These are phyloP conservation scores for Chrysoporthe cubensis DNA, from an alignment of 2,329 filamentous ascomycete genomes.

Conservation along the genomic window DNA sequence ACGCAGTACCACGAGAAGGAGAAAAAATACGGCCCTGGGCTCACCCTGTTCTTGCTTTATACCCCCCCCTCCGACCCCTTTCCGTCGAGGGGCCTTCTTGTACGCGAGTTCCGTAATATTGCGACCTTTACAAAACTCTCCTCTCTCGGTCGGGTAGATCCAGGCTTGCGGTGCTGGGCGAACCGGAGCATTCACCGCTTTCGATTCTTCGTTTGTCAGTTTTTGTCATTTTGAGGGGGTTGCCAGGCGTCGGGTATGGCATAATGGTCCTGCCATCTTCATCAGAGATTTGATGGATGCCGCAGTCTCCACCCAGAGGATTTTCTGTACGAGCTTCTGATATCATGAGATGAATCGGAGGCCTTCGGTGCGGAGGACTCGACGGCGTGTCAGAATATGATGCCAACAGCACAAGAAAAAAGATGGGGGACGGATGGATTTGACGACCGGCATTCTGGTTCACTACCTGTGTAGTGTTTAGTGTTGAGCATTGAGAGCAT, in stretches of 20 bases:
- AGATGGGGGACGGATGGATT: slow-evolving; percentile 16
- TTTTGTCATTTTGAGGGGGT: not conserved
- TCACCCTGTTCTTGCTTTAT: slow-evolving; percentile 18
- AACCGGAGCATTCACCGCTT: slow-evolving; percentile 6
- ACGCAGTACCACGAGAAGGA: not conserved
- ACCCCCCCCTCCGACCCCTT: slow-evolving; percentile 14
- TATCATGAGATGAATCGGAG: slow-evolving; percentile 3
- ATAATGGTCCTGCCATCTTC: slow-evolving; percentile 10
- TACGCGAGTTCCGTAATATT: slow-evolving; percentile 14
- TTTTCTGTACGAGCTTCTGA: slow-evolving; percentile 5
- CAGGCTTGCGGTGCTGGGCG: slow-evolving; percentile 13
- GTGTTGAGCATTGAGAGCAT: slow-evolving; percentile 23
- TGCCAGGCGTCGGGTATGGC: slow-evolving; percentile 18
- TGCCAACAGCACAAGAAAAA: not conserved
- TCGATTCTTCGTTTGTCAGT: slow-evolving; percentile 5
- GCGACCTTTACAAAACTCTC: slow-evolving; percentile 15
- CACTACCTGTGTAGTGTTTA: slow-evolving; percentile 6
- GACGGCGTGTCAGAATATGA: not conserved
- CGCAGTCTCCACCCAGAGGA: not conserved
- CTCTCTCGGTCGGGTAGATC: slow-evolving; percentile 15
- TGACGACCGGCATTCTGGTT: slow-evolving; percentile 17
- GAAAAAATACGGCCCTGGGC: not conserved
- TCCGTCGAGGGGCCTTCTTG: slow-evolving; percentile 5
- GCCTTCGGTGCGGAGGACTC: not conserved
- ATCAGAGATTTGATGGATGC: not conserved